A percentile compares a stretch with the other conserved stretches of the same genome.
phyloP scores from a whole-genome alignment of 2,329 filamentous ascomycete species.

The Cytospora piceicola region DNA sequence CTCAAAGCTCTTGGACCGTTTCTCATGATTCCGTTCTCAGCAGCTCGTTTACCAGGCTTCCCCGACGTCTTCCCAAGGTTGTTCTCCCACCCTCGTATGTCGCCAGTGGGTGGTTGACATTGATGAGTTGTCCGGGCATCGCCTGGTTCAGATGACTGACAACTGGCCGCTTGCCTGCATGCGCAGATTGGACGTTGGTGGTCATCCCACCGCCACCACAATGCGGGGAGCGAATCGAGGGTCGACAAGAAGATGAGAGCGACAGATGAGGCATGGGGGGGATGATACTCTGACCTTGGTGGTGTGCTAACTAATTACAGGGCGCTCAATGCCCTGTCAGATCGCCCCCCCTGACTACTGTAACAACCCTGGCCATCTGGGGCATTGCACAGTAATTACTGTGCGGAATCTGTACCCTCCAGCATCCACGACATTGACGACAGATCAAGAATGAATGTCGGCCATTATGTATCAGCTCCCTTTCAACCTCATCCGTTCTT shows the following conservation, averaged over 20 bases:
- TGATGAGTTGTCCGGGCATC: slow-evolving; percentile 30
- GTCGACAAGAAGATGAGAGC: not conserved
- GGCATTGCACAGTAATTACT: no score
- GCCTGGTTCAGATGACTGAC: slow-evolving; percentile 24
- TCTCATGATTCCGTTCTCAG: not conserved
- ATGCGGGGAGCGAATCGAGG: not conserved
- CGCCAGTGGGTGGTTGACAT: slow-evolving; percentile 19
- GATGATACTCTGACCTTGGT: not conserved
- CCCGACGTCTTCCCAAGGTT: slow-evolving; percentile 6
- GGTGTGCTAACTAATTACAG: not conserved
- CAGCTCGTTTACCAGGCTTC: not conserved
- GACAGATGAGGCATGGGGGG: not conserved
- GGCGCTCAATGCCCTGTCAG: not conserved
- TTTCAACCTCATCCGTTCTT: no score
- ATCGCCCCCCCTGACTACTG: not conserved
- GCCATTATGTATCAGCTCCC: no score
- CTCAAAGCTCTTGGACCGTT: slow-evolving; percentile 3
- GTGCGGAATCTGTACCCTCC: not conserved
- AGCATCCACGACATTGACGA: not conserved
- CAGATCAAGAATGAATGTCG: no score
- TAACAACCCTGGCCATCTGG: not conserved
- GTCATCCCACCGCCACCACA: slow-evolving; percentile 23
- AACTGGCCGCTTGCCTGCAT: slow-evolving; percentile 19
- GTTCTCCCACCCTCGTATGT: slow-evolving; percentile 7
- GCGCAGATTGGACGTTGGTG: slow-evolving; percentile 24